Percentiles rank a stretch among this genome's conserved stretches.
Conservation (phyloP, 2,329 filamentous ascomycete species). For the Fusarium bulbicola region DNA sequence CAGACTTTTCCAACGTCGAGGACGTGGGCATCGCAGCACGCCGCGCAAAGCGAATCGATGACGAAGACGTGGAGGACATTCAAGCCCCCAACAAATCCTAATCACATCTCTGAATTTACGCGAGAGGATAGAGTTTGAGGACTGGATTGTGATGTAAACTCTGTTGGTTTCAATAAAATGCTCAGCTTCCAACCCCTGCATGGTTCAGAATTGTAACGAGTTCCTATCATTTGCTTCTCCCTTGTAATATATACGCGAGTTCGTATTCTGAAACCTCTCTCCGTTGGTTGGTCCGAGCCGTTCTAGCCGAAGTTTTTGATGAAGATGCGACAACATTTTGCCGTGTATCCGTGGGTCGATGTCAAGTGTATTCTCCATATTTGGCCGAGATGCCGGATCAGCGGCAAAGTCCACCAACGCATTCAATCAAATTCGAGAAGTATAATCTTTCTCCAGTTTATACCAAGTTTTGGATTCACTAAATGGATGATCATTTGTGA, state of each 20-base stretch:
- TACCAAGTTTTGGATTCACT: neutral
- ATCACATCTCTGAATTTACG: neutral
- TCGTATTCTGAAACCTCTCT: neutral
- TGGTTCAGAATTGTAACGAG: neutral
- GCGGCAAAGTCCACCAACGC: neutral
- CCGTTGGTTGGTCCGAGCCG: neutral
- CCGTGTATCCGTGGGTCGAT: constrained; percentile 12
- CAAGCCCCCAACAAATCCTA: neutral
- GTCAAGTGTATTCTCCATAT: neutral
- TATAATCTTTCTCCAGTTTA: neutral
- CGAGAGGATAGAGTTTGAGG: neutral
- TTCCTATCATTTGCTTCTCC: neutral
- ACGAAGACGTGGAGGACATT: constrained; percentile 18
- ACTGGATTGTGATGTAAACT: neutral
- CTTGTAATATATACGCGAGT: neutral
- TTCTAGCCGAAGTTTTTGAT: neutral
- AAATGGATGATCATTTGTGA: neutral
- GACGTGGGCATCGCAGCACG: constrained; percentile 21
- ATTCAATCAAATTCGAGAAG: neutral
- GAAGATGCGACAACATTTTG: neutral
- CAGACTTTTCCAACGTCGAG: constrained; percentile 29
- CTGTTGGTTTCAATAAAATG: neutral
- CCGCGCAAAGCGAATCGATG: constrained; percentile 12
- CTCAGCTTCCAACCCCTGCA: neutral
- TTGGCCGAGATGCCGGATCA: constrained; percentile 13